A percentile compares a stretch with the other conserved stretches of the same genome.
These are phyloP conservation scores for Tulasnella sp. DNA, from an alignment of 768 basidiomycete genomes.

Conservation along the genomic window DNA sequence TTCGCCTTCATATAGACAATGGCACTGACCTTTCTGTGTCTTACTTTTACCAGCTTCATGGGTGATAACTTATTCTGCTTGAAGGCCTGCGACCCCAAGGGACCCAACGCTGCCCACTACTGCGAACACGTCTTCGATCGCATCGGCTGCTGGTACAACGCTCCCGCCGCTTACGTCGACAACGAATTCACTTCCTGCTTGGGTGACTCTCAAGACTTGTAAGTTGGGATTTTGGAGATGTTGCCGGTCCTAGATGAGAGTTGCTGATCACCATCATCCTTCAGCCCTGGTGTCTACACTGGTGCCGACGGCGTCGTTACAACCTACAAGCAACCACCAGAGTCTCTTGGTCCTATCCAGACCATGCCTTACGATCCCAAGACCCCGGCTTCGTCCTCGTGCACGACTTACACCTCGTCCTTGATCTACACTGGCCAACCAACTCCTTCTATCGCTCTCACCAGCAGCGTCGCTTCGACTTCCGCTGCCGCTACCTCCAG, in stretches of 20 bases:
- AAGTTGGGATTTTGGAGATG: background rate
- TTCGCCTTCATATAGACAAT: background rate
- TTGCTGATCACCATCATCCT: background rate
- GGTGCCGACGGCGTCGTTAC: constrained; percentile 15
- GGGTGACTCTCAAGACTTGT: constrained; percentile 19
- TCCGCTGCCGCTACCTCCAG: background rate
- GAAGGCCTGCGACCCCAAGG: constrained; percentile 25
- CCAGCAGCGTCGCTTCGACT: background rate
- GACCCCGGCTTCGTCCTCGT: constrained; percentile 22
- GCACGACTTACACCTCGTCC: constrained; percentile 19
- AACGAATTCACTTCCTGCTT: constrained; percentile 18
- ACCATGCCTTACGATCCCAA: constrained; percentile 20
- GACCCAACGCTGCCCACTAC: constrained; percentile 14
- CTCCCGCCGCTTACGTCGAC: constrained; percentile 16
- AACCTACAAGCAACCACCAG: constrained; percentile 19
- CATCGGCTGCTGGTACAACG: constrained; percentile 20
- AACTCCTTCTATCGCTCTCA: background rate
- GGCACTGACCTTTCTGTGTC: background rate
- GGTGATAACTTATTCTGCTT: constrained; percentile 24
- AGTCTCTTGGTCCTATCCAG: constrained; percentile 16
- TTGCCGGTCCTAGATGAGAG: background rate
- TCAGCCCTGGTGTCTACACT: constrained; percentile 16
- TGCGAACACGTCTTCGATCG: constrained; percentile 19
- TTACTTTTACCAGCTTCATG: constrained; percentile 20
- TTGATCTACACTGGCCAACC: constrained; percentile 14